A percentile compares a stretch with the other conserved stretches of the same genome.
These are phyloP conservation scores for Penicillium sclerotiorum DNA, from an alignment of 2,329 filamentous ascomycete genomes.

Conservation along the genomic window DNA sequence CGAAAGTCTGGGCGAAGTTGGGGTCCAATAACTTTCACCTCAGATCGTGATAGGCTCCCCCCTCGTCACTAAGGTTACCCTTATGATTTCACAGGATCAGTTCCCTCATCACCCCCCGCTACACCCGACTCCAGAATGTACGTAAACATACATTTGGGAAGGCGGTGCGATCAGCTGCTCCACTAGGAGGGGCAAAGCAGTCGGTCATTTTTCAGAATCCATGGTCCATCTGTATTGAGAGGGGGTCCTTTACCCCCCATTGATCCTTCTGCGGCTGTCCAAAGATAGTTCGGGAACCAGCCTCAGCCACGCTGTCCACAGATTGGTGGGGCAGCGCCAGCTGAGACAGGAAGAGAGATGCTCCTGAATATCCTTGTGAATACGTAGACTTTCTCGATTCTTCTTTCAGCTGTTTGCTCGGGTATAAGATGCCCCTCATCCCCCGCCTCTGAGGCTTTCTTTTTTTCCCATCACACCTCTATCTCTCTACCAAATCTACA, in stretches of 20 bases:
- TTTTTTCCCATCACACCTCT: constrained; percentile 7
- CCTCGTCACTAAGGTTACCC: neutral
- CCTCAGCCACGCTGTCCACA: constrained; percentile 17
- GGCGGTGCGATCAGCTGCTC: constrained; percentile 11
- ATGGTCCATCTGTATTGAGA: constrained; percentile 12
- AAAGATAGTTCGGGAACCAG: constrained; percentile 3
- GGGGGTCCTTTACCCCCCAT: constrained; percentile 9
- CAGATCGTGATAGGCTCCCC: neutral
- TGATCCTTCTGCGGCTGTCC: constrained; percentile 6
- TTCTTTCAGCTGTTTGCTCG: constrained; percentile 10
- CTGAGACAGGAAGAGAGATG: constrained; percentile 18
- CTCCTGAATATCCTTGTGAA: constrained; percentile 10
- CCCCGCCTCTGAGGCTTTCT: neutral
- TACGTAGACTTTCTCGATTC: constrained; percentile 17
- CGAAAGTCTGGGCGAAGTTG: constrained; percentile 2
- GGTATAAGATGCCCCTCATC: constrained; percentile 22
- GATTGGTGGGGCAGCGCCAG: constrained; percentile 16
- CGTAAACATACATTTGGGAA: neutral
- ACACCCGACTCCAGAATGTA: neutral
- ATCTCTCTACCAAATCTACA: constrained; percentile 4
- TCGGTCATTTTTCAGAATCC: constrained; percentile 7
- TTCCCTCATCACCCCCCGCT: constrained; percentile 3
- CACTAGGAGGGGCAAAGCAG: constrained; percentile 9
- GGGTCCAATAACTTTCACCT: neutral
- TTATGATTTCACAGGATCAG: constrained; percentile 10